These are phyloP conservation scores for Nannochloropsis gaditana DNA, from an alignment of 108 stramenopile genomes.

Conservation along the genomic window DNA sequence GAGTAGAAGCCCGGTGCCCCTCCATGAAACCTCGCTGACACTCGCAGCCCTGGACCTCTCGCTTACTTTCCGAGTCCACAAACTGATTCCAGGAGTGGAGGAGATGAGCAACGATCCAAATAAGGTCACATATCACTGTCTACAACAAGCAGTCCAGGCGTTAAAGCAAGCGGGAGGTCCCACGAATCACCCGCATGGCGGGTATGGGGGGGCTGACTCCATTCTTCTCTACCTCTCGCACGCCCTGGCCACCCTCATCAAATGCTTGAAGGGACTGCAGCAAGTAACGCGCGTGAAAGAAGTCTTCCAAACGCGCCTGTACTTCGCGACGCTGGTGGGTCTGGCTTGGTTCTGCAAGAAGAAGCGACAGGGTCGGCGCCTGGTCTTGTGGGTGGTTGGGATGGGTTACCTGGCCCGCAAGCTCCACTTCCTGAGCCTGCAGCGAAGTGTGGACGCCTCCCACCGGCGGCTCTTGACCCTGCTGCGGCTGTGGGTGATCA, in stretches of 20 bases:
- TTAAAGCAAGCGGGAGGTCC: slow-evolving; percentile 10
- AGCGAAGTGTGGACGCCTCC: slow-evolving; percentile 14
- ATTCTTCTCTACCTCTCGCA: not conserved
- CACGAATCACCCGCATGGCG: not conserved
- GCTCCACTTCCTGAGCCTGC: not conserved
- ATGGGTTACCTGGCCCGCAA: not conserved
- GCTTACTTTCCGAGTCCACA: not conserved
- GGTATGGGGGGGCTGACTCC: not conserved
- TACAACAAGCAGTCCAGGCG: not conserved
- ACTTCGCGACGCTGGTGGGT: not conserved
- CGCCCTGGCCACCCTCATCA: slow-evolving; percentile 16
- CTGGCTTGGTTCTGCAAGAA: not conserved
- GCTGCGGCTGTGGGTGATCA: not conserved
- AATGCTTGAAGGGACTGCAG: not conserved
- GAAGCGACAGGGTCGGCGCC: not conserved
- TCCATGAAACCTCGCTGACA: not conserved
- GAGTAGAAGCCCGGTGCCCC: not conserved
- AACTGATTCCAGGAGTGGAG: slow-evolving; percentile 1
- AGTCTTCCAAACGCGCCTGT: not conserved
- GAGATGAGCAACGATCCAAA: not conserved
- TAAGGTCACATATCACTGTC: not conserved
- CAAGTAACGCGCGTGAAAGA: not conserved
- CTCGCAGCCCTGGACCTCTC: not conserved
- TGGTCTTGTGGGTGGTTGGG: not conserved
- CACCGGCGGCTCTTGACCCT: not conserved